A percentile compares a stretch with the other conserved stretches of the same genome.
Conservation (phyloP, 2,329 filamentous ascomycete species). For the Grosmannia clavigera region DNA sequence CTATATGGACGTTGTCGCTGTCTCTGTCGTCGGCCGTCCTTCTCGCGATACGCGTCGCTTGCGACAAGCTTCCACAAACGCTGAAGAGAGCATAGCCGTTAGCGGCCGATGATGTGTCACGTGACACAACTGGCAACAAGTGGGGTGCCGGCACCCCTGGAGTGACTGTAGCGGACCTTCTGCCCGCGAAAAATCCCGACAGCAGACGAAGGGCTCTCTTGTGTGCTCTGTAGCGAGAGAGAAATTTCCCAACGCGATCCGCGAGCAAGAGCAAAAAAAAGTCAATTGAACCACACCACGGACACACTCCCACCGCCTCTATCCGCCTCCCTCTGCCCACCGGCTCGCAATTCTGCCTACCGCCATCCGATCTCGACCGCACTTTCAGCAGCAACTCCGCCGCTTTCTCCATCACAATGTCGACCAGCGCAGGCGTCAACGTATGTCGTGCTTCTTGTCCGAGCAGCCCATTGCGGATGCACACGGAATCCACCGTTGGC, state of each 20-base stretch:
- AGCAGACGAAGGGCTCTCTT: not conserved
- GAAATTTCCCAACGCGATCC: constrained; percentile 12
- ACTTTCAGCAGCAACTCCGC: not conserved
- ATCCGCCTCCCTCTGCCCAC: not conserved
- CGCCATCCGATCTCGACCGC: not conserved
- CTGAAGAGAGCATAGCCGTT: not conserved
- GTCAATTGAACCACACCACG: constrained; percentile 5
- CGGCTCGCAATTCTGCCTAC: not conserved
- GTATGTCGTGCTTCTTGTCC: constrained; percentile 15
- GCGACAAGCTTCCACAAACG: constrained; percentile 5
- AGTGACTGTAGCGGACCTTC: not conserved
- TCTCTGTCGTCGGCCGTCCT: constrained; percentile 1
- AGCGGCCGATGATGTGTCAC: not conserved
- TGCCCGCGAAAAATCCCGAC: constrained; percentile 1
- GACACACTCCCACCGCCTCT: not conserved
- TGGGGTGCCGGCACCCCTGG: not conserved
- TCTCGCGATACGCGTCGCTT: constrained; percentile 6
- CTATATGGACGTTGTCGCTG: too few species aligned
- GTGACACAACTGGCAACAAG: not conserved
- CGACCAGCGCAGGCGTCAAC: constrained; percentile 20
- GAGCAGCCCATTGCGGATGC: not conserved
- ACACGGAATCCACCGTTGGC: not conserved
- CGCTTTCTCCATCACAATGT: constrained; percentile 13
- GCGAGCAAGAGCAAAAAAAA: constrained; percentile 6
- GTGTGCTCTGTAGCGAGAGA: constrained; percentile 1